Base-by-base conservation (phyloP, 2,329 filamentous ascomycete genomes). In the Pseudogymnoascus sp. region DNA sequence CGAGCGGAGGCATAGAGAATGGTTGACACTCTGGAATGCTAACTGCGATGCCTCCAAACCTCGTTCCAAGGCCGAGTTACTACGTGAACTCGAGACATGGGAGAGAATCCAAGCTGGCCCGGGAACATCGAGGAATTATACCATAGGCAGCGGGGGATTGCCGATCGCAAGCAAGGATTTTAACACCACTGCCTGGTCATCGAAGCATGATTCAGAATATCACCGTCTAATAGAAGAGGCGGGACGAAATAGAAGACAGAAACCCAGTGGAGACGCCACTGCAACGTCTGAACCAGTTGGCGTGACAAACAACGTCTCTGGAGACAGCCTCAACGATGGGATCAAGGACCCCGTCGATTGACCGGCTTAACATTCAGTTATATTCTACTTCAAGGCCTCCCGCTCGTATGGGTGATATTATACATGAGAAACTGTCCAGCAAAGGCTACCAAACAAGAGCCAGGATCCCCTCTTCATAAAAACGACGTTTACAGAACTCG, bases 1-100 rank as follows among this genome's bases (percentile, higher is more conserved):
- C 62, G 88, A 93, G 73, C 84, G 82, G 68, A 84, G 96, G 17
- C 93, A 97, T 71, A 90, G 85, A 23, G 95, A 99, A 75, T 99
- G 93, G 93, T 82, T 95, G 61, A 97, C 95, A 38, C 78, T 99
- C 17, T 97, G 91, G 89, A 99, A 99, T 74, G 90, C 96, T 10
- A 99, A 99, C 73, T 96, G 92, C 76, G 95, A 99, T 75, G 89
- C 93, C 1, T 83, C 83, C 36, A 79, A 79, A 1, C 91, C 91
- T 0, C 89, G 88, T 72, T 80, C 80, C 10, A 91, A 90, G 67
- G 72, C 77, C 6, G 87, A 95, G 64, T 75, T 99, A 4, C 76
- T 96, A 15, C 84, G 83, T 13, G 93, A 97, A 65, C 75, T 99
- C 11, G 89, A 93, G 21, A 76, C 84, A 1, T 97, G 95, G 93